Evolutionary conservation across 2,329 filamentous ascomycete genomes (phyloP).

Genomic region (Dichotomopilus funicola): DNA sequence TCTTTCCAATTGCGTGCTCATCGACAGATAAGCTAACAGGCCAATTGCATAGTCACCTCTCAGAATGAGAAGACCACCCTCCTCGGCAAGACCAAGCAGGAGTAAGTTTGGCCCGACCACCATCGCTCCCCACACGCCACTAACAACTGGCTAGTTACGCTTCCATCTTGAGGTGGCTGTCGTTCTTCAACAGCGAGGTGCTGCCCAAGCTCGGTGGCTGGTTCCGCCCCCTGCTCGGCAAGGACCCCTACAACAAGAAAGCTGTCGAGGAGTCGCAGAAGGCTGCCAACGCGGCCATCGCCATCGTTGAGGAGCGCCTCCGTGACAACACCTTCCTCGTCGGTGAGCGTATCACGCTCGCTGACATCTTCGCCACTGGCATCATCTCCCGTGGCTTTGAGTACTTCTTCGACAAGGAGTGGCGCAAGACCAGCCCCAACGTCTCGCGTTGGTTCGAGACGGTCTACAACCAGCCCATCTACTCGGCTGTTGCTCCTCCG

Average conservation of each 20-base stretch:
- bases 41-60: constrained; percentile 66
- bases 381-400: constrained; percentile 84
- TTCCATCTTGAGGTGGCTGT: constrained; percentile 97
- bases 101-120: constrained; percentile 48
- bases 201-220: constrained; percentile 66
- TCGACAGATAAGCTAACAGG: constrained; percentile 19
- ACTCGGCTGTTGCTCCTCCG: constrained; percentile 70
- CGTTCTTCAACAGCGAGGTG: constrained; percentile 87
- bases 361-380: constrained; percentile 78
- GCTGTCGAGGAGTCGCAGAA: constrained; percentile 73
- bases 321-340: constrained; percentile 93
- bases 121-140: constrained; percentile 1
- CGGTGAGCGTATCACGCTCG: constrained; percentile 93
- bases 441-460: constrained; percentile 92
- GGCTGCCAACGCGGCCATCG: constrained; percentile 59
- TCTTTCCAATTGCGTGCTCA: constrained; percentile 27
- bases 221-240: constrained; percentile 81
- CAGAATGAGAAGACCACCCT: constrained; percentile 99
- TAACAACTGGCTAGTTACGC: constrained; percentile 57
- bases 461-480: constrained; percentile 86
- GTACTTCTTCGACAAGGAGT: constrained; percentile 89
- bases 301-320: constrained; percentile 79
- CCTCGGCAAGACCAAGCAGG: constrained; percentile 99
- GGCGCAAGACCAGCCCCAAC: constrained; percentile 76
- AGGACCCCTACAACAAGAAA: constrained; percentile 96